phyloP scores from a whole-genome alignment of 345 rosid species.

The Leavenworthia alabamica region DNA sequence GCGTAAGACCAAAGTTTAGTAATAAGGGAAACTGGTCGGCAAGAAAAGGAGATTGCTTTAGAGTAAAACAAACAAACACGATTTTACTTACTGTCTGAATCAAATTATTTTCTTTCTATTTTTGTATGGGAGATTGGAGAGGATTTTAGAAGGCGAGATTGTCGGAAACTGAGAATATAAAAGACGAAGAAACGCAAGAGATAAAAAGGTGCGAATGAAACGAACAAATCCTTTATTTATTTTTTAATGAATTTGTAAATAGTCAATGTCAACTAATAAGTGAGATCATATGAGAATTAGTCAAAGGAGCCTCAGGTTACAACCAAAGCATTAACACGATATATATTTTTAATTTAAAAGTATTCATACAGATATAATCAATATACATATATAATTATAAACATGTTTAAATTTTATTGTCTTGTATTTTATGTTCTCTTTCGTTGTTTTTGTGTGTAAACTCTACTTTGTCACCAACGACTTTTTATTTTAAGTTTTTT shows the following conservation, averaged over 20 bases:
- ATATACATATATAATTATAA: too few relatives aligned
- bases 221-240: not conserved
- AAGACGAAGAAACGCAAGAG: not conserved
- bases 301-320: too few relatives aligned
- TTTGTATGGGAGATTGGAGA: not conserved
- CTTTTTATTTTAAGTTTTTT: too few relatives aligned
- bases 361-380: too few relatives aligned
- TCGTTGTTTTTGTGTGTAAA: too few relatives aligned
- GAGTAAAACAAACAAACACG: not conserved
- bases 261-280: not conserved
- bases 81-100: not conserved
- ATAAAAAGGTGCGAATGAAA: not conserved
- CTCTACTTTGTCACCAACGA: too few relatives aligned
- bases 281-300: too few relatives aligned
- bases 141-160: not conserved
- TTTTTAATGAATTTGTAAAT: not conserved
- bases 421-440: too few relatives aligned
- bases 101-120: not conserved
- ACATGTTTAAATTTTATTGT: too few relatives aligned
- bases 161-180: not conserved
- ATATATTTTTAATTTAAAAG: too few relatives aligned
- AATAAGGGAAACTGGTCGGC: not conserved
- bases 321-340: too few relatives aligned
- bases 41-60: conserved; percentile 4
- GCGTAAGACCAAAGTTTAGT: not conserved